These are phyloP conservation scores for Lophium mytilinum DNA, from an alignment of 495 filamentous ascomycete genomes.

Conservation along the genomic window DNA sequence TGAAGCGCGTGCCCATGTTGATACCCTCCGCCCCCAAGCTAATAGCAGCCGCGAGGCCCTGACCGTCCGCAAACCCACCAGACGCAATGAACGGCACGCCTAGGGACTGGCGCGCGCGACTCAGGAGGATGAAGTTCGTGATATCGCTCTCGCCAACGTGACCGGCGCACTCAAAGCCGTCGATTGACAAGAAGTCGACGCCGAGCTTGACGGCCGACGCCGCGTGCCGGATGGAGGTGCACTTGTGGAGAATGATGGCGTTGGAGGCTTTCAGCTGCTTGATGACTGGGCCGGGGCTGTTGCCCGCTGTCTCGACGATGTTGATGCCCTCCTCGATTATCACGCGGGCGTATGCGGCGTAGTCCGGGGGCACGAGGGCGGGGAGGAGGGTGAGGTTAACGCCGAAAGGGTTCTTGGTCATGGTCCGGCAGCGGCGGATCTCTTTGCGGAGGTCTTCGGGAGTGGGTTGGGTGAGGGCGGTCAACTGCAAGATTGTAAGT, in stretches of 20 bases:
- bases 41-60: slow-evolving; percentile 89
- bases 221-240: slow-evolving; percentile 92
- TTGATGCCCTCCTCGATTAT: slow-evolving; percentile 89
- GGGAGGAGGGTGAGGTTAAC: slow-evolving; percentile 96
- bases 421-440: slow-evolving; percentile 73
- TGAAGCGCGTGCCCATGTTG: slow-evolving; percentile 94
- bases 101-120: slow-evolving; percentile 75
- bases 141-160: slow-evolving; percentile 95
- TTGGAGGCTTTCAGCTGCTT: slow-evolving; percentile 73
- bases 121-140: slow-evolving; percentile 92
- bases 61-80: slow-evolving; percentile 90
- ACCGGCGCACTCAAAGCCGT: slow-evolving; percentile 96
- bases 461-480: slow-evolving; percentile 87
- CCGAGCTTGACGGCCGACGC: slow-evolving; percentile 88
- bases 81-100: slow-evolving; percentile 89
- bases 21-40: slow-evolving; percentile 87
- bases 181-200: slow-evolving; percentile 92
- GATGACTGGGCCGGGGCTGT: slow-evolving; percentile 88
- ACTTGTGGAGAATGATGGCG: slow-evolving; percentile 86
- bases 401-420: slow-evolving; percentile 86
- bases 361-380: slow-evolving; percentile 81
- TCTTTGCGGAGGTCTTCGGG: slow-evolving; percentile 91
- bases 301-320: slow-evolving; percentile 95
- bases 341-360: slow-evolving; percentile 82
- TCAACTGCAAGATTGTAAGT: slow-evolving; percentile 44